Percentiles rank a stretch among this genome's conserved stretches.
phyloP scores from a whole-genome alignment of 768 basidiomycete species.

The Cyathus striatus region DNA sequence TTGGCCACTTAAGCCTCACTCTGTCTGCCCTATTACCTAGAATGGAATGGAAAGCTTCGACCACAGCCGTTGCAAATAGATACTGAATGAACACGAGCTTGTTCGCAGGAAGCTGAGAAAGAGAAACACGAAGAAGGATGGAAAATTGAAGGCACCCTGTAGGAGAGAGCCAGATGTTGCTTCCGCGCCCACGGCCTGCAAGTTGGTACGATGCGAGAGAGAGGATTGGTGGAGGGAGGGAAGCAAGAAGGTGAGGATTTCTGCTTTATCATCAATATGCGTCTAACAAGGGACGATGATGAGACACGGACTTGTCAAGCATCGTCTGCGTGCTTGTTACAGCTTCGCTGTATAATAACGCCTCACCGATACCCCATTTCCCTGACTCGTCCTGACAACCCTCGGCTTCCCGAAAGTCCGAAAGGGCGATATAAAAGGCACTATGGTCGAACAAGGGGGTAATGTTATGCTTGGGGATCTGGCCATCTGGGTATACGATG shows the following conservation, averaged over 20 bases:
- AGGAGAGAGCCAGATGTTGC: conserved; percentile 91
- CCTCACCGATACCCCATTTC: conserved; percentile 65
- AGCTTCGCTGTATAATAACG: conserved; percentile 79
- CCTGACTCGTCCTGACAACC: conserved; percentile 14
- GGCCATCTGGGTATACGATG: conserved; percentile 42
- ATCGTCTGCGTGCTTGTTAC: conserved; percentile 95
- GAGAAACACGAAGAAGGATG: conserved; percentile 56
- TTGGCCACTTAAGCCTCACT: conserved; percentile 93
- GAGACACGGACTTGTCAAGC: conserved; percentile 72
- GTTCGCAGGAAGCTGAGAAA: conserved; percentile 43
- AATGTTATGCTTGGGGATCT: conserved; percentile 41
- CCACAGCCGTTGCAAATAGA: conserved; percentile 84
- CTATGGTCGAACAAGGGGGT: conserved; percentile 73
- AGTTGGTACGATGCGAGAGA: conserved; percentile 88
- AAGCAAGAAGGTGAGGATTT: conserved; percentile 66
- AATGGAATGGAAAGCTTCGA: conserved; percentile 71
- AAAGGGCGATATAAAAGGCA: conserved; percentile 54
- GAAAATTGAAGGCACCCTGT: conserved; percentile 86
- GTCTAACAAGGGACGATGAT: not conserved
- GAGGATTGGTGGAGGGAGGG: conserved; percentile 70
- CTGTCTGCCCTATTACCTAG: conserved; percentile 47
- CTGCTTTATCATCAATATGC: conserved; percentile 34
- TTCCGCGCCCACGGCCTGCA: conserved; percentile 82
- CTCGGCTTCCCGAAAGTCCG: conserved; percentile 21
- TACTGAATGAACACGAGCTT: conserved; percentile 94